These are phyloP conservation scores for Trichoderma sp. DNA, from an alignment of 2,329 filamentous ascomycete genomes.

Conservation along the genomic window DNA sequence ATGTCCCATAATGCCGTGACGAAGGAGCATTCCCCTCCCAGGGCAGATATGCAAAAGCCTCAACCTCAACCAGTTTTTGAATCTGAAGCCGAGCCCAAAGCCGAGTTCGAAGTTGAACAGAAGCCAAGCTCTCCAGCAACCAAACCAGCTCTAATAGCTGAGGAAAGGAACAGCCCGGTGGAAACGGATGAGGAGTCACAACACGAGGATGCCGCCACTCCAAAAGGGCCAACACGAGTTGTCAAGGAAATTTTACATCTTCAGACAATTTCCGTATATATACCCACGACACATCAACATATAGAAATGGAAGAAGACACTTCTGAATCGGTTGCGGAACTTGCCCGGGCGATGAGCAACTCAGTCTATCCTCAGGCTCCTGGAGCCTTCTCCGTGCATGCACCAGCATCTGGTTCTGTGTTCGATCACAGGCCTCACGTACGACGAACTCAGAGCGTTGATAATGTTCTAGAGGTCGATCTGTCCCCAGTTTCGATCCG, in stretches of 20 bases:
- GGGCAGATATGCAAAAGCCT: conserved; percentile 2
- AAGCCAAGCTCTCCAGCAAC: conserved; percentile 31
- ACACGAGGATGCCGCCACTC: conserved; percentile 46
- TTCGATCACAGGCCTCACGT: not conserved
- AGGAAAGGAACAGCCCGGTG: not conserved
- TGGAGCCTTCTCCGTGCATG: conserved; percentile 58
- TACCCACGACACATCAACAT: conserved; percentile 50
- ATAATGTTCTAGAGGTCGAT: conserved; percentile 45
- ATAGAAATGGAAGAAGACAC: conserved; percentile 35
- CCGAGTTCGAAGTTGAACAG: not conserved
- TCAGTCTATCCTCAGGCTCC: conserved; percentile 53
- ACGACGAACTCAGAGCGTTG: conserved; percentile 14
- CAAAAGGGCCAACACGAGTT: conserved; percentile 52
- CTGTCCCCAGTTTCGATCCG: conserved; percentile 51
- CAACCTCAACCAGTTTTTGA: not conserved
- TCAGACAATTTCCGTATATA: conserved; percentile 51
- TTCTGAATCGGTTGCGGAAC: conserved; percentile 29
- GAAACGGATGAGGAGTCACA: conserved; percentile 21
- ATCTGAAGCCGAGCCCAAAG: not conserved
- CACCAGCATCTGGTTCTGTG: conserved; percentile 16
- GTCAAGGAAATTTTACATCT: conserved; percentile 55
- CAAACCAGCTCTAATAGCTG: conserved; percentile 25
- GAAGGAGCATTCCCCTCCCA: conserved; percentile 14
- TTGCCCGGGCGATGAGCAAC: conserved; percentile 33
- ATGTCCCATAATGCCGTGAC: not conserved